phyloP scores from a whole-genome alignment of 148 eudicot genomes.

The Silene conica region DNA sequence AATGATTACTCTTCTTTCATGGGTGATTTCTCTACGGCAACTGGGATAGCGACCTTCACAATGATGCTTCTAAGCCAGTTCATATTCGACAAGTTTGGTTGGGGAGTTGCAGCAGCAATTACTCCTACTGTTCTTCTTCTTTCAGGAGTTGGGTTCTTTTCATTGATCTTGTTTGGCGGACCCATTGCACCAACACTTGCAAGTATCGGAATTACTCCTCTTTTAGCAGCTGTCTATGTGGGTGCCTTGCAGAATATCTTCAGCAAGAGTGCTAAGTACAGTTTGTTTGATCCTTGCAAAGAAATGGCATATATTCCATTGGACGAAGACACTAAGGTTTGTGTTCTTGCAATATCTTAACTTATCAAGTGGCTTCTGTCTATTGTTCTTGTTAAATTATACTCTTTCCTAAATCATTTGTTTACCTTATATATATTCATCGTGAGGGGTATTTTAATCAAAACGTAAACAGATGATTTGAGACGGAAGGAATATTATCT shows the following conservation, averaged over 20 bases:
- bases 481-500: no score
- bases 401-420: no score
- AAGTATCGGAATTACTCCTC: constrained; percentile 83
- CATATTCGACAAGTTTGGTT: constrained; percentile 89
- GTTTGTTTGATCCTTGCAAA: constrained; percentile 98
- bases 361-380: background rate
- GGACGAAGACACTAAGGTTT: constrained; percentile 98
- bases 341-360: constrained; percentile 16
- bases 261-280: constrained; percentile 99
- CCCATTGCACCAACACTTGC: constrained; percentile 68
- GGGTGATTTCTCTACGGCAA: constrained; percentile 99
- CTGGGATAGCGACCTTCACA: constrained; percentile 82
- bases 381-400: no score
- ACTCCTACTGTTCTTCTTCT: constrained; percentile 92
- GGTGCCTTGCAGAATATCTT: constrained; percentile 98
- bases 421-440: no score
- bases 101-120: constrained; percentile 97
- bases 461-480: no score
- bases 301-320: constrained; percentile 99
- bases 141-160: constrained; percentile 93
- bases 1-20: constrained; percentile 96
- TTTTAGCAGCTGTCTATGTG: constrained; percentile 92
- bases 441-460: no score
- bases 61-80: constrained; percentile 98
- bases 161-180: constrained; percentile 73